phyloP scores from a whole-genome alignment of 208 protist species.

The Trypanosoma theileri region DNA sequence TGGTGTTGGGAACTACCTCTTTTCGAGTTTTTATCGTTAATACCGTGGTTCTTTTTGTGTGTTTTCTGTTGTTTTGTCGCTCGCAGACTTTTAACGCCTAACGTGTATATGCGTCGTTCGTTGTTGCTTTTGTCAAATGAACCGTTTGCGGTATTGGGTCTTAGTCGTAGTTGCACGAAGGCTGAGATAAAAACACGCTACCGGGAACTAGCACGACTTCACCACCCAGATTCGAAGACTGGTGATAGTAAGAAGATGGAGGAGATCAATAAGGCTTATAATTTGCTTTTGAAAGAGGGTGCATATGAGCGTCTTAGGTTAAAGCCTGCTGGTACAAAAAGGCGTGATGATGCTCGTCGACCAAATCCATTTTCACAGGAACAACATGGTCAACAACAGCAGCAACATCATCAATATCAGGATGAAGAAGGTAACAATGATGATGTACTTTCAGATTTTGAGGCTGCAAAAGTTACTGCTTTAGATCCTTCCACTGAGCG shows the following conservation, averaged over 20 bases:
- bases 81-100: neutral
- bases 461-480: slow-evolving; percentile 61
- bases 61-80: neutral
- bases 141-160: slow-evolving; percentile 72
- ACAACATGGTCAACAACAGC: neutral
- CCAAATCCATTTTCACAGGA: slow-evolving; percentile 15
- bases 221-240: slow-evolving; percentile 73
- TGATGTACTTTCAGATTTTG: slow-evolving; percentile 47
- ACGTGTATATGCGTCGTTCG: slow-evolving; percentile 10
- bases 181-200: slow-evolving; percentile 83
- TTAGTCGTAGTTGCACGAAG: slow-evolving; percentile 65
- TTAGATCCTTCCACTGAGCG: slow-evolving; percentile 76
- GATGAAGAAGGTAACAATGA: neutral
- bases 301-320: slow-evolving; percentile 73
- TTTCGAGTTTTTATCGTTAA: neutral
- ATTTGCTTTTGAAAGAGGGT: slow-evolving; percentile 79
- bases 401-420: too few relatives aligned
- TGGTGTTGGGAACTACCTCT: too few relatives aligned
- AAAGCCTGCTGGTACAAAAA: slow-evolving; percentile 10
- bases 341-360: neutral
- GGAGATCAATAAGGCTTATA: slow-evolving; percentile 85
- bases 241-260: slow-evolving; percentile 80
- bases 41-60: neutral
- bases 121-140: slow-evolving; percentile 21
- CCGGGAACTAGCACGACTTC: slow-evolving; percentile 75